Percentiles rank a stretch among this genome's conserved stretches.
Conservation (phyloP, 1,139 yeast genomes). For the Zygosaccharomyces pseudobailii region DNA sequence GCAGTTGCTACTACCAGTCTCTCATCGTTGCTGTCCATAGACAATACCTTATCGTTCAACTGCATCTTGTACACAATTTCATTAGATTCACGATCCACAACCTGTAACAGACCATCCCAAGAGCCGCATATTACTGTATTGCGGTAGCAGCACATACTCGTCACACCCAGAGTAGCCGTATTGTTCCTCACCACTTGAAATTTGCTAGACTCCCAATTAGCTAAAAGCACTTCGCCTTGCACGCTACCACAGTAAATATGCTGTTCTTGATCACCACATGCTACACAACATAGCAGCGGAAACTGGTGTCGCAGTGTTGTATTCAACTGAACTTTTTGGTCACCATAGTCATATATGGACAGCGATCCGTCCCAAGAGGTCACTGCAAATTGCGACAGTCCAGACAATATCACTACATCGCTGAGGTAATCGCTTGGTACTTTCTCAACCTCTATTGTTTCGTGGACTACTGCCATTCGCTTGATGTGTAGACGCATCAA, state of each 20-base stretch:
- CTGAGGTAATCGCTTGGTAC: constrained; percentile 28
- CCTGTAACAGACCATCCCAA: constrained; percentile 31
- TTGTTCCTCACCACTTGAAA: constrained; percentile 13
- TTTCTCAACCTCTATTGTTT: constrained; percentile 9
- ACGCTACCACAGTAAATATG: constrained; percentile 27
- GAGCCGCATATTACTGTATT: constrained; percentile 22
- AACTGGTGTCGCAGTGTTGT: constrained; percentile 14
- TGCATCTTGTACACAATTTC: constrained; percentile 7
- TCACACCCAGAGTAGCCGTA: constrained; percentile 17
- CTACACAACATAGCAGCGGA: constrained; percentile 19
- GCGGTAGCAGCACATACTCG: constrained; percentile 15
- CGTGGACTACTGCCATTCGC: constrained; percentile 4
- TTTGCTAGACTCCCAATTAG: constrained; percentile 19
- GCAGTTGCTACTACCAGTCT: constrained; percentile 55
- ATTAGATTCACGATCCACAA: constrained; percentile 18
- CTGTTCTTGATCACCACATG: constrained; percentile 1
- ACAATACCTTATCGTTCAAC: constrained; percentile 47
- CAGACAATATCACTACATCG: constrained; percentile 17
- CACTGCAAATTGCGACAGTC: constrained; percentile 17
- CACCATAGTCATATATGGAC: constrained; percentile 17
- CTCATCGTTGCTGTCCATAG: constrained; percentile 53
- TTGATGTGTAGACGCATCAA: not conserved
- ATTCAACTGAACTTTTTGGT: constrained; percentile 11
- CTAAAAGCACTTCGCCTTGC: constrained; percentile 28
- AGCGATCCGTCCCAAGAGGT: constrained; percentile 33